Conservation (phyloP, 192 early-diverging fungal genomes). For the Radiomyces spectabilis region DNA sequence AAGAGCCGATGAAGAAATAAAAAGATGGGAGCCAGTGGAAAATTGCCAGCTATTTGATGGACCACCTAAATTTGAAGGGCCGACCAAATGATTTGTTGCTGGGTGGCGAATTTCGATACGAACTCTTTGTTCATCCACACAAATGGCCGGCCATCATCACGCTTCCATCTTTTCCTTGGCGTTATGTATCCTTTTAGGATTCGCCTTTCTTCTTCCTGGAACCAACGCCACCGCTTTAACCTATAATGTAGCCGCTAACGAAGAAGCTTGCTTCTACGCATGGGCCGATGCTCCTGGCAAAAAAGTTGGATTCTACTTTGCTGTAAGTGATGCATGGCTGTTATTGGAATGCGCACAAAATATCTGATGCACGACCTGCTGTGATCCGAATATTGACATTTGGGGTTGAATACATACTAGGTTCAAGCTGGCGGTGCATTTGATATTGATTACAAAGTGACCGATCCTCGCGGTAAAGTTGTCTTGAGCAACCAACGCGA, state of each 20-base stretch:
- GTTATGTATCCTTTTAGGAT: too few species aligned
- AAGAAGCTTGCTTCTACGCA: constrained; percentile 88
- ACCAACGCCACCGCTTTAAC: constrained; percentile 56
- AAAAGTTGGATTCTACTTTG: constrained; percentile 97
- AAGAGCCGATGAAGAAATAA: too few species aligned
- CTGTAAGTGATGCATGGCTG: too few species aligned
- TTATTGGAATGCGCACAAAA: background rate
- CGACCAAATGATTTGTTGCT: too few species aligned
- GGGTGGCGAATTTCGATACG: too few species aligned
- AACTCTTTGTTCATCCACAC: too few species aligned
- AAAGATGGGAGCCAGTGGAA: too few species aligned
- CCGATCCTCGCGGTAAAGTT: constrained; percentile 59
- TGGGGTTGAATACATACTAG: constrained; percentile 31
- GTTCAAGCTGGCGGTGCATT: constrained; percentile 95
- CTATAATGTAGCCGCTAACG: constrained; percentile 82
- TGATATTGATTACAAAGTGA: constrained; percentile 92
- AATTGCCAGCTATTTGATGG: too few species aligned
- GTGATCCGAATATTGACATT: background rate
- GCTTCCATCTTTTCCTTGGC: too few species aligned
- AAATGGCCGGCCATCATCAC: too few species aligned
- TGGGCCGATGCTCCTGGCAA: constrained; percentile 69
- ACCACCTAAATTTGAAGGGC: too few species aligned
- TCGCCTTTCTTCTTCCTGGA: too few species aligned
- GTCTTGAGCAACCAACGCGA: constrained; percentile 78
- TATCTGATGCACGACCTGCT: background rate